Base-by-base conservation (phyloP, 108 stramenopile species). In the Thalassiosira profunda region DNA sequence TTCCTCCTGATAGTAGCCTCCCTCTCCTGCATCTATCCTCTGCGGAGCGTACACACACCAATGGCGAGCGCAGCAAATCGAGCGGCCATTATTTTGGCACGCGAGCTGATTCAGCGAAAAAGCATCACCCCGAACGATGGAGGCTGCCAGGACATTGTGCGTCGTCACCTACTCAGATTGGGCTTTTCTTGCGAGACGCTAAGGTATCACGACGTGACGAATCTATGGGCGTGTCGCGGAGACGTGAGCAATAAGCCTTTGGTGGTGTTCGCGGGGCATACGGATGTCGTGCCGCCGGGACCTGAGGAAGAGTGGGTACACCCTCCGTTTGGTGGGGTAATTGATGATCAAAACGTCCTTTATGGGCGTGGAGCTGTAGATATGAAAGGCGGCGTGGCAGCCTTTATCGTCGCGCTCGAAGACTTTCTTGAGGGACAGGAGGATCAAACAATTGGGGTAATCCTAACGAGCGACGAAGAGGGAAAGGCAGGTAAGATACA, bases 361-460 rank as follows among this genome's bases (percentile, higher is more conserved):
- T 20, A 53, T 53, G 57, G 57, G 21, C 24, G 57, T 21, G 57
- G 57, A 20, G 57, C 57, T n/a, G 57, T 38, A 21, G 57, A 58
- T 42, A 58, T 58, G 57, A 58, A 58, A n/a, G 57, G 57, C 21
- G 57, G 57, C 7, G 21, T 58, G 14, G 57, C 57, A 20, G 57
- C 57, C 20, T 58, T 58, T 1, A 42, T 58, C 12, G 23, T 24
- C 20, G 57, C 57, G 12, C 12, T 38, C 5, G 57, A 58, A 42
- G 15, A 38, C 14, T 58, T 58, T n/a, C 9, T 58, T 7, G 29
- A 38, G 34, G n/a, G 12, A 17, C 11, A 58, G 21, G 37, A 34
- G 12, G 34, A 58, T 5, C 34, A 58, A 11, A 0, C 20, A 17
- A 58, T 58, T 1, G 57, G 20, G 14, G 14, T 58, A 10, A 20